phyloP scores from a whole-genome alignment of 2,329 filamentous ascomycete genomes.

The Pseudomassariella vexata region DNA sequence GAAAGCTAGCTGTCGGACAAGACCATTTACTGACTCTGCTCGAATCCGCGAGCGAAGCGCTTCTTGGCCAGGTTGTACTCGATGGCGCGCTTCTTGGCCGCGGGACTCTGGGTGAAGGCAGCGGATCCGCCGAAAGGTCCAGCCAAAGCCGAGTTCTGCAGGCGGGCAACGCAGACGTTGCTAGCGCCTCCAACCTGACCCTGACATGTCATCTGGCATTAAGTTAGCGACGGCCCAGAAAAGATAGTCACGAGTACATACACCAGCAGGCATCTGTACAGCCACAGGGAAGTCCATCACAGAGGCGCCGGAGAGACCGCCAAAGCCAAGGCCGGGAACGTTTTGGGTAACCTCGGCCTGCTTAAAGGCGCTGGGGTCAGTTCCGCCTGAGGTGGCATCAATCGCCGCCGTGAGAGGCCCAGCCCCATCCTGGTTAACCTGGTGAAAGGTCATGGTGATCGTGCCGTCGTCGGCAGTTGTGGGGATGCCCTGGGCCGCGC shows the following conservation, averaged over 20 bases:
- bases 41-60: constrained; percentile 12
- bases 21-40: constrained; percentile 5
- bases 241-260: too few species aligned
- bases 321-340: constrained; percentile 49
- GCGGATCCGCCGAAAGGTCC: constrained; percentile 60
- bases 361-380: constrained; percentile 52
- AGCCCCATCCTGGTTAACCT: constrained; percentile 64
- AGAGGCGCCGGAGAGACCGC: constrained; percentile 49
- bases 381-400: constrained; percentile 56
- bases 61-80: constrained; percentile 36
- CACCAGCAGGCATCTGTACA: constrained; percentile 56
- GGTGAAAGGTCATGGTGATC: constrained; percentile 56
- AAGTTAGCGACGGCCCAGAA: too few species aligned
- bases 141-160: constrained; percentile 53
- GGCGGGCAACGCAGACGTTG: constrained; percentile 57
- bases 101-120: constrained; percentile 53
- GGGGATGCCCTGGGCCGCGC: constrained; percentile 47
- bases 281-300: constrained; percentile 57
- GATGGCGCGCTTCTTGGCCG: constrained; percentile 53
- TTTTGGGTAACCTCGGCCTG: constrained; percentile 48
- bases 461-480: constrained; percentile 52
- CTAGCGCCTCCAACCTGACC: constrained; percentile 49
- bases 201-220: constrained; percentile 61
- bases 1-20: too few species aligned
- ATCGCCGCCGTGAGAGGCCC: constrained; percentile 53